These are phyloP conservation scores for Anethum foeniculum DNA, from an alignment of 140 eudicot genomes.

Conservation along the genomic window DNA sequence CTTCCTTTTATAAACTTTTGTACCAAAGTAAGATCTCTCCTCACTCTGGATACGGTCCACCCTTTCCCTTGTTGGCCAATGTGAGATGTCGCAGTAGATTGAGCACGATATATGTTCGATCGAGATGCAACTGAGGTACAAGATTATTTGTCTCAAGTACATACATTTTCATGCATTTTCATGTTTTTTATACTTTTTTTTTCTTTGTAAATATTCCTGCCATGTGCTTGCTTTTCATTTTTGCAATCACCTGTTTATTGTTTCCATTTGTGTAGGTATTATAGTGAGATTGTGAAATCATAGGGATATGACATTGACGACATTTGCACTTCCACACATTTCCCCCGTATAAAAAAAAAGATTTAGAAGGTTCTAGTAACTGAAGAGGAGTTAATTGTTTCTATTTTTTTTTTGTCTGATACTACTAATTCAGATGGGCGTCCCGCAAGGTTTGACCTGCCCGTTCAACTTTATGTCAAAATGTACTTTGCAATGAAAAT, in stretches of 20 bases:
- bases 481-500: constrained; percentile 77
- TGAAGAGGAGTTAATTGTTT: not conserved
- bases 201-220: constrained; percentile 87
- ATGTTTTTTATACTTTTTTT: constrained; percentile 49
- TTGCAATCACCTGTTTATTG: constrained; percentile 57
- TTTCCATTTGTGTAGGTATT: not conserved
- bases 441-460: constrained; percentile 35
- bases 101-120: constrained; percentile 17
- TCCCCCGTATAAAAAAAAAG: not conserved
- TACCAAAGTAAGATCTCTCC: constrained; percentile 55
- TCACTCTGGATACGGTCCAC: constrained; percentile 26
- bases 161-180: not conserved
- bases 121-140: constrained; percentile 16
- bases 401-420: not conserved
- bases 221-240: constrained; percentile 81
- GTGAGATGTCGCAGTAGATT: constrained; percentile 49
- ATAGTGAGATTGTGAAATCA: not conserved
- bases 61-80: constrained; percentile 74
- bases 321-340: not conserved
- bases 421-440: not conserved
- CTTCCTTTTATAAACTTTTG: constrained; percentile 54
- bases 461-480: constrained; percentile 53
- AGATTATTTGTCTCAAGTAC: not conserved
- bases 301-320: not conserved
- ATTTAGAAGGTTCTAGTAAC: not conserved